Base-by-base conservation (phyloP, 495 filamentous ascomycete genomes). In the Penicillium paxilli region DNA sequence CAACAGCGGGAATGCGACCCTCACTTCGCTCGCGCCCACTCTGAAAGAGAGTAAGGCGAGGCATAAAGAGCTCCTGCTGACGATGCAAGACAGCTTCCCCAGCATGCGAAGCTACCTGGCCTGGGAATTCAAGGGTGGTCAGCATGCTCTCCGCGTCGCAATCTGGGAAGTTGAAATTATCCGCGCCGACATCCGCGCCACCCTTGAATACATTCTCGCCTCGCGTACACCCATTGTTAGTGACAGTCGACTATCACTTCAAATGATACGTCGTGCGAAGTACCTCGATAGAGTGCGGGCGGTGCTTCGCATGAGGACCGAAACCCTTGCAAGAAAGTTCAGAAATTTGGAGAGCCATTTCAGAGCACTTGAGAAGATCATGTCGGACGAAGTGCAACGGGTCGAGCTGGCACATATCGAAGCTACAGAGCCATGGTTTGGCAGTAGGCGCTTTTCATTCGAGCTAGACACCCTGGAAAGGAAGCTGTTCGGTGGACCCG, bases 51-150 rank as follows among this genome's bases (percentile, higher is more conserved):
- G 62, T 50, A 72, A 77, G 35, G 59, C 54, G 44, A 65, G 60
- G 35, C 63, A 77, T 12, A 54, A 57, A 33, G 63, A 62, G 19
- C 54, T 76, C 6, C 65, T 75, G 45, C 33, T 50, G 0, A 64
- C 66, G 14, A 49, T 78, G 5, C 69, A 67, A 32, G 44, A 51
- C n/a, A 53, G 52, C 23, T 70, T 74, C 49, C 66, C 71, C 19
- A 64, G 65, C 25, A 67, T 55, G 1, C 67, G 65, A 22, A 59
- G 76, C 35, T 72, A 72, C 16, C 68, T 77, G 1, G 66, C 71
- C 14, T 72, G 77, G 11, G 75, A 78, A 48, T 77, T 78, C 53
- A 58, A 66, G 41, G 70, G 73, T 47, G 69, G 68, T 57, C 63
- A 67, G 54, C 47, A 64, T 35, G 72, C 74, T 12, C 59, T 69